These are phyloP conservation scores for Xylariaceae sp. DNA, from an alignment of 2,329 filamentous ascomycete genomes.

Conservation along the genomic window DNA sequence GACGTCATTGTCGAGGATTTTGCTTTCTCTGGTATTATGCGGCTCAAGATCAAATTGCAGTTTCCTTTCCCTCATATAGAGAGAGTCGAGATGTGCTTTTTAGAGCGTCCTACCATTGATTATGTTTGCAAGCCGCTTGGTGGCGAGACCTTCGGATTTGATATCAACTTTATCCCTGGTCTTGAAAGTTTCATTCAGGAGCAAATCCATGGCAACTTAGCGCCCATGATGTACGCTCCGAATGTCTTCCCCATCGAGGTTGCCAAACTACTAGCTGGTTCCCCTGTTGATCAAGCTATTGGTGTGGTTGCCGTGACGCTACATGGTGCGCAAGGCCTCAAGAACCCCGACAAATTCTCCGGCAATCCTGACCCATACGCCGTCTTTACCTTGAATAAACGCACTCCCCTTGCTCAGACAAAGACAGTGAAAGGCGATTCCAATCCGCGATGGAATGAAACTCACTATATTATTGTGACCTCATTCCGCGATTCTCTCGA, in stretches of 20 bases:
- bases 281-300: slow-evolving; percentile 89
- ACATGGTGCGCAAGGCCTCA: slow-evolving; percentile 84
- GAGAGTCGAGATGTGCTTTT: slow-evolving; percentile 88
- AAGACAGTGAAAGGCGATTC: slow-evolving; percentile 80
- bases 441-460: slow-evolving; percentile 94
- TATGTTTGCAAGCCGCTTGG: slow-evolving; percentile 97
- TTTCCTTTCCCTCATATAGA: slow-evolving; percentile 94
- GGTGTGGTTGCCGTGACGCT: slow-evolving; percentile 89
- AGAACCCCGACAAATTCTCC: slow-evolving; percentile 91
- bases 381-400: slow-evolving; percentile 75
- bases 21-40: slow-evolving; percentile 92
- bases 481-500: slow-evolving; percentile 85
- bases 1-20: slow-evolving; percentile 98
- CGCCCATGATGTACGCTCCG: slow-evolving; percentile 96
- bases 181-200: slow-evolving; percentile 91
- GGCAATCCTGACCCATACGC: slow-evolving; percentile 89
- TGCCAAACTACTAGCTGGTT: slow-evolving; percentile 94
- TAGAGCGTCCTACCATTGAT: slow-evolving; percentile 83
- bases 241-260: slow-evolving; percentile 98
- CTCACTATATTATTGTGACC: slow-evolving; percentile 88
- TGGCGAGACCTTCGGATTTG: slow-evolving; percentile 91
- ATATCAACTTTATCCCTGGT: slow-evolving; percentile 98
- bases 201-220: slow-evolving; percentile 88
- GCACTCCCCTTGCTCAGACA: slow-evolving; percentile 76
- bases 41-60: slow-evolving; percentile 95